Evolutionary conservation across 495 filamentous ascomycete genomes (phyloP), one percentile per base, ranked within the genome.

Genomic region (Trichoderma virens): DNA sequence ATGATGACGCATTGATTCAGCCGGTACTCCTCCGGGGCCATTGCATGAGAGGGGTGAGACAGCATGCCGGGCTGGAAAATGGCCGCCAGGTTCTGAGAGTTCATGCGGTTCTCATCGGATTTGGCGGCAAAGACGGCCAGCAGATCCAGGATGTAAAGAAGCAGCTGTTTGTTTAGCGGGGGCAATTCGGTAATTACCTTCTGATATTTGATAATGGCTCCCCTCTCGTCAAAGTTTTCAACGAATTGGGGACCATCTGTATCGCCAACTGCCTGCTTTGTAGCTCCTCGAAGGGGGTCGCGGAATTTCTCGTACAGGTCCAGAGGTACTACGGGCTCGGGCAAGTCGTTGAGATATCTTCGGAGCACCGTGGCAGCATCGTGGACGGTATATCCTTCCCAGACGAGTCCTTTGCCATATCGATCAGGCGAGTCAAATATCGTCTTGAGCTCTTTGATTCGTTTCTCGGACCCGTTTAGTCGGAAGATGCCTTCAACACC

Each of bases 31-130:
- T 88, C 82, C 7, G 94, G 94, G 8, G 89, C 85, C 92, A 99
- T 97, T 68, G 97, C 92, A 73, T 99, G 94, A 35, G 83, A 79
- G 3, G 94, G 94, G 74, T 98, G 94, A 13, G 92, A 95, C 25
- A 99, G 83, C 76, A 99, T 87, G 56, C 94, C 94, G 3, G 94
- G 94, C 72, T 98, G 95, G 75, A 99, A 99, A 68, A 99, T 97
- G 41, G 94, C 93, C n/a, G 94, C 89, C 14, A 99, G 76, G 71
- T 99, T 99, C 67, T 86, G 86, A 35, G 94, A 91, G 16, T 86
- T 95, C 94, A 99, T 99, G 54, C 92, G 86, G 73, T 99, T 99
- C 63, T 92, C 85, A 65, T 99, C 94, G 0, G 93, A 89, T 77
- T 99, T 99, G 63, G 94, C 95, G 16, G 95, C 92, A 69, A 99